Conservation (phyloP, 2,329 filamentous ascomycete species). For the Hypoxylon sp. region DNA sequence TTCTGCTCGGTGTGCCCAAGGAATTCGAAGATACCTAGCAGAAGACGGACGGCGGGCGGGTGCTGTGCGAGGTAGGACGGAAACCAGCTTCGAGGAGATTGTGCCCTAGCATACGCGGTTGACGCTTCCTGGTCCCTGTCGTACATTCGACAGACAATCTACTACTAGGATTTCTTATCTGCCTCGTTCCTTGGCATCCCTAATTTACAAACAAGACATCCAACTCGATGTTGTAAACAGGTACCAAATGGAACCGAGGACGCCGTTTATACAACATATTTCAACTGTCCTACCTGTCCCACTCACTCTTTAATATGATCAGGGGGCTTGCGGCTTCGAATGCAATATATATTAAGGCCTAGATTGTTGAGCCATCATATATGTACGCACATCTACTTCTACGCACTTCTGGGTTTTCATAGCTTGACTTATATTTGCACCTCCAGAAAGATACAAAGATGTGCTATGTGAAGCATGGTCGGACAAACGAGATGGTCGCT, state of each 20-base stretch:
- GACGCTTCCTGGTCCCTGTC: neutral
- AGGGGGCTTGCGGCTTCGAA: neutral
- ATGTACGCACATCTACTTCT: neutral
- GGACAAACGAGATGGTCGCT: neutral
- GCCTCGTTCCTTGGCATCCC: neutral
- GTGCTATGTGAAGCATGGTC: too few relatives aligned
- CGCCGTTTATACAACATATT: neutral
- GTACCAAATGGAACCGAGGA: neutral
- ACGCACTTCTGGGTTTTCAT: neutral
- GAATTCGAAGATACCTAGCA: conserved; percentile 30
- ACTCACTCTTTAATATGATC: too few relatives aligned
- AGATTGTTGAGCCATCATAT: neutral
- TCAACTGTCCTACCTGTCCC: neutral
- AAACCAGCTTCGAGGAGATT: conserved; percentile 33
- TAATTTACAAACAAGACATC: conserved; percentile 22
- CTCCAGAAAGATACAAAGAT: too few relatives aligned
- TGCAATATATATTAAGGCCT: too few relatives aligned
- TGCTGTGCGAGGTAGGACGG: conserved; percentile 56
- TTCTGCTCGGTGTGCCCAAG: neutral
- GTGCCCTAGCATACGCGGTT: conserved; percentile 3
- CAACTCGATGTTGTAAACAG: neutral
- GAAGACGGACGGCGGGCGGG: conserved; percentile 55
- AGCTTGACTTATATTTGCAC: too few relatives aligned
- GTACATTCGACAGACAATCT: conserved; percentile 1
- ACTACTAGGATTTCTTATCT: neutral